Conservation (phyloP, 1,284 basidiomycete species). For the Cutaneotrichosporon cavernicola region DNA sequence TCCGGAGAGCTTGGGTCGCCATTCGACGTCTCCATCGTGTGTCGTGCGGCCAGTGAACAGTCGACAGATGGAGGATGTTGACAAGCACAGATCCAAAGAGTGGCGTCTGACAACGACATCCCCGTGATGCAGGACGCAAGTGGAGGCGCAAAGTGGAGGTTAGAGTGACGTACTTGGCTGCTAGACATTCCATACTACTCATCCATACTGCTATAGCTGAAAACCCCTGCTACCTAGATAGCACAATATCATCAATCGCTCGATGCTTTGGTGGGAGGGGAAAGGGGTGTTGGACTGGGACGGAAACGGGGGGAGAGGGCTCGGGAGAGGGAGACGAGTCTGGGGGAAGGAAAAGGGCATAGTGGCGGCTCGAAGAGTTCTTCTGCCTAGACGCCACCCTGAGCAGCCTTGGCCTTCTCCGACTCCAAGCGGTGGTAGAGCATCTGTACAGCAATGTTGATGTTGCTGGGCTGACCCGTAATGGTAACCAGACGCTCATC, state of each 20-base stretch:
- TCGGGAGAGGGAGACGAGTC: background rate
- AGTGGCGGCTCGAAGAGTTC: background rate
- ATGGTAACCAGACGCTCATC: conserved; percentile 90
- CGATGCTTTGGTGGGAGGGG: background rate
- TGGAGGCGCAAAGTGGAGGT: conserved; percentile 2
- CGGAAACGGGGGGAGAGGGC: background rate
- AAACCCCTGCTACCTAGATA: background rate
- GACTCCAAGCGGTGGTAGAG: conserved; percentile 61
- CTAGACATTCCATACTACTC: conserved; percentile 4
- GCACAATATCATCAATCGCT: conserved; percentile 3
- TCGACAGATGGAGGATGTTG: background rate
- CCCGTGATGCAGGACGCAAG: background rate
- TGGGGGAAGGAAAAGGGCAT: background rate
- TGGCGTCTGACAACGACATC: background rate
- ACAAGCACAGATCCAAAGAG: background rate
- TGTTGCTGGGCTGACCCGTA: conserved; percentile 87
- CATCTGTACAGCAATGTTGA: conserved; percentile 93
- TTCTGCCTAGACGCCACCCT: conserved; percentile 5
- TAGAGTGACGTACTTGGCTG: background rate
- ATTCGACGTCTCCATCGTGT: background rate
- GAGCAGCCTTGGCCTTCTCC: conserved; percentile 30
- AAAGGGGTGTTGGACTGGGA: background rate
- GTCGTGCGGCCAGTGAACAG: background rate
- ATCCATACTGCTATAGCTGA: conserved; percentile 7
- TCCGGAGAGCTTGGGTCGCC: background rate